Evolutionary conservation across 352 stramenopile species (phyloP).

Genomic region (Plasmopara muralis): DNA sequence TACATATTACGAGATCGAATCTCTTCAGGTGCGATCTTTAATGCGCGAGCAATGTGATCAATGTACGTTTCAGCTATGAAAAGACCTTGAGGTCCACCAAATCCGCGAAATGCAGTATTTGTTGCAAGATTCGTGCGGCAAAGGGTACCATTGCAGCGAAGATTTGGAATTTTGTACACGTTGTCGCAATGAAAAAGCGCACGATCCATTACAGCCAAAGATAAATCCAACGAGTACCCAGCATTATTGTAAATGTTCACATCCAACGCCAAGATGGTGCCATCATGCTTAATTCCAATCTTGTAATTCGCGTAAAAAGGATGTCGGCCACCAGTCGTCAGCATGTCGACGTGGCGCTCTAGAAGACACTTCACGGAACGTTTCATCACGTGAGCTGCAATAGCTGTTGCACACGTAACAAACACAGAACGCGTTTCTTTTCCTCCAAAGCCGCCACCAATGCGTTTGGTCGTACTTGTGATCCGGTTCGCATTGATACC

Average conservation of each 20-base stretch:
- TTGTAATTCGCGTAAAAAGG: conserved; percentile 93
- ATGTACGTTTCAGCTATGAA: conserved; percentile 92
- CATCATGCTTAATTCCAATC: conserved; percentile 75
- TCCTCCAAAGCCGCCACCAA: conserved; percentile 95
- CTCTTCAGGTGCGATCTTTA: conserved; percentile 60
- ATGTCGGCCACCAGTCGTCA: conserved; percentile 89
- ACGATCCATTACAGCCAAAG: conserved; percentile 90
- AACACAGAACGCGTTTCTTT: conserved; percentile 94
- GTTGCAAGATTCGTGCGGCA: conserved; percentile 93
- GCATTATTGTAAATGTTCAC: conserved; percentile 93
- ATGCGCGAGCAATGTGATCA: conserved; percentile 88
- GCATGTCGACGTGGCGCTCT: conserved; percentile 94
- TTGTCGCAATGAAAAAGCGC: conserved; percentile 95
- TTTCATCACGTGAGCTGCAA: conserved; percentile 86
- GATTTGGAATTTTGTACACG: conserved; percentile 90
- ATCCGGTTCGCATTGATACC: conserved; percentile 88
- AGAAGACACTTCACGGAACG: conserved; percentile 88
- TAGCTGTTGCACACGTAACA: conserved; percentile 84
- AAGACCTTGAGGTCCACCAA: conserved; percentile 92
- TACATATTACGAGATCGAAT: conserved; percentile 92
- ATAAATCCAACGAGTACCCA: conserved; percentile 93
- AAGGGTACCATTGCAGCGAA: conserved; percentile 81
- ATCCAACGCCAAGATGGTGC: conserved; percentile 86
- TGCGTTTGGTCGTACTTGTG: conserved; percentile 89
- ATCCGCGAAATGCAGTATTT: conserved; percentile 95